These are phyloP conservation scores for Ophiostoma triangulosporum DNA, from an alignment of 2,329 filamentous ascomycete species.

Conservation along the genomic window DNA sequence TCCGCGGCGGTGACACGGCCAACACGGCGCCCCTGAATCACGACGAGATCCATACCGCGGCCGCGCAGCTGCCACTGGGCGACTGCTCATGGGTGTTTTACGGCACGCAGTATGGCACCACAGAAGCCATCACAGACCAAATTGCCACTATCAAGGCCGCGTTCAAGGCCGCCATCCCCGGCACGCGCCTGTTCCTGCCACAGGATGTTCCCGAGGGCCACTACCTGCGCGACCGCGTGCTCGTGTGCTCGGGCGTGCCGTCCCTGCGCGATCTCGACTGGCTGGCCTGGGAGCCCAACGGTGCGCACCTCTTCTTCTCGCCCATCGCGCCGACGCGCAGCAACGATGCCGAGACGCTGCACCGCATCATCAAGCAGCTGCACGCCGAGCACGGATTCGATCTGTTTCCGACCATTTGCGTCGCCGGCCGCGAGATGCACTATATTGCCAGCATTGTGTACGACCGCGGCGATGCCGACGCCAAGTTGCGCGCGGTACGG, in stretches of 20 bases:
- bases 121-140: conserved; percentile 19
- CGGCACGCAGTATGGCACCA: conserved; percentile 28
- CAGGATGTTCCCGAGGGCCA: conserved; percentile 26
- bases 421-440: conserved; percentile 41
- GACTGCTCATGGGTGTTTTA: conserved; percentile 36
- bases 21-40: conserved; percentile 16
- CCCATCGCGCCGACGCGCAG: conserved; percentile 37
- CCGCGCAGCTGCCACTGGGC: conserved; percentile 26
- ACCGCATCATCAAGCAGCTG: conserved; percentile 25
- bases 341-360: conserved; percentile 30
- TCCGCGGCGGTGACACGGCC: conserved; percentile 2
- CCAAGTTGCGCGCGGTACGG: conserved; percentile 16
- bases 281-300: conserved; percentile 39
- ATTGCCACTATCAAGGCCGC: conserved; percentile 27
- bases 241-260: conserved; percentile 23
- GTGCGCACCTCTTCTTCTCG: conserved; percentile 33
- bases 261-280: conserved; percentile 26
- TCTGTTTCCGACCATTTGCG: conserved; percentile 35
- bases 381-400: conserved; percentile 33
- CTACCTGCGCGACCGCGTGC: conserved; percentile 23
- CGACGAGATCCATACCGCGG: conserved; percentile 20
- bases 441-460: conserved; percentile 37
- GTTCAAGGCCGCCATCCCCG: conserved; percentile 26
- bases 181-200: conserved; percentile 29
- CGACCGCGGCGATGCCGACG: conserved; percentile 23